Base-by-base conservation (phyloP, 129 eudicot genomes). In the Flaveria trinervia region DNA sequence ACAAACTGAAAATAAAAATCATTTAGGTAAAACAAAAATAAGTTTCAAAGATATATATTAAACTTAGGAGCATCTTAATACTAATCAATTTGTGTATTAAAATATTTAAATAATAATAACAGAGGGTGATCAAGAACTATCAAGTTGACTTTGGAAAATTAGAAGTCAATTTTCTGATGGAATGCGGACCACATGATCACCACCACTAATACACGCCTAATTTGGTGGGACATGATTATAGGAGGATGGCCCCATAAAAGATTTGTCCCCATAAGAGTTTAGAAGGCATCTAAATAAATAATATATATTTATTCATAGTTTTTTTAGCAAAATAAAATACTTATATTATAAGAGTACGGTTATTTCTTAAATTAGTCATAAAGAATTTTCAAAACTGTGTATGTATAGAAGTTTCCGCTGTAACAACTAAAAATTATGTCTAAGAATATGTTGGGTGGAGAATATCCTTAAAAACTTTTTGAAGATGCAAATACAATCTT, bases 121-220 rank as follows among this genome's bases (percentile, higher is more conserved):
- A 43, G 41, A 70, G 74, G 67, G 71, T 68, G 64, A 16, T 30
- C 5, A 28, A n/a, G 48, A 68, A 16, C 64, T 70, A 45, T 17
- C 33, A 70, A 56, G 83, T 80, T 60, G 74, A 65, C 65, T 36
- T 62, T 15, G 41, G 39, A 20, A 30, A 9, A 30, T 39, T n/a
- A 30, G 48, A 70, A 78, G 71, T 70, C 43, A 51, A 73, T 13
- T 62, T 23, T 57, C 50, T 50, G 45, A 72, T 64, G 68, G 22
- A 72, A 72, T 72, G 54, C 16, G 16, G 33, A 23, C 79, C 83
- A 55, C 79, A 52, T 44, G 78, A 64, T 64, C 71, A 10, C 36
- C 52, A 62, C 73, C 83, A 77, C 6, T 49, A 9, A 20, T n/a
- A 16, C 78, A 72, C 73, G 79, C 79, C 74, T 25, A 50, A 20